A percentile compares a stretch with the other conserved stretches of the same genome.
Evolutionary conservation across 2,329 filamentous ascomycete species (phyloP).

Genomic region (Ceratocystis colombiana): DNA sequence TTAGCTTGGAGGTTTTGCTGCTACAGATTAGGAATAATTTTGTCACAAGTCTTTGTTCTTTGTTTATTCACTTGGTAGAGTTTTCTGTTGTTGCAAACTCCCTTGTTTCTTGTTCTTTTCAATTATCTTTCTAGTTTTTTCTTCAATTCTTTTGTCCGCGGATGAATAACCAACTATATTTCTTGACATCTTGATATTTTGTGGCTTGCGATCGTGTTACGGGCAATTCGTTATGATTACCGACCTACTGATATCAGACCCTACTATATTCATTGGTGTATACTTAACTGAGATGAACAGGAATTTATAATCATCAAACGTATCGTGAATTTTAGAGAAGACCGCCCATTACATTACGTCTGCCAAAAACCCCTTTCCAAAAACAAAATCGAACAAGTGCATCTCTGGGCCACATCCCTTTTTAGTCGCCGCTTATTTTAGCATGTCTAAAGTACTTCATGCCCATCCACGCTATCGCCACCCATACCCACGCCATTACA

Average conservation of each 20-base stretch:
- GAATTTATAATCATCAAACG: not conserved
- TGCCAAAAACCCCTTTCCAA: not conserved
- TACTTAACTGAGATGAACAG: not conserved
- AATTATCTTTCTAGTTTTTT: not conserved
- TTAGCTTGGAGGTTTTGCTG: not conserved
- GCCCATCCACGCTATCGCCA: slow-evolving; percentile 90
- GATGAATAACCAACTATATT: too few relatives aligned
- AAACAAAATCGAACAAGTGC: not conserved
- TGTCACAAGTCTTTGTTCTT: not conserved
- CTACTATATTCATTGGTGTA: not conserved
- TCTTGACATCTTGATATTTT: too few relatives aligned
- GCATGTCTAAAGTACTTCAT: slow-evolving; percentile 99
- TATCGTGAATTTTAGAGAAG: slow-evolving; percentile 6
- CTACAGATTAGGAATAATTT: not conserved
- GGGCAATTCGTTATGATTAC: too few relatives aligned
- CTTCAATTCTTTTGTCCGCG: not conserved
- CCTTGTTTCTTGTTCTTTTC: not conserved
- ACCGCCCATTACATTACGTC: not conserved
- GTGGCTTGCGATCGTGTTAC: not conserved
- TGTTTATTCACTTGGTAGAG: not conserved
- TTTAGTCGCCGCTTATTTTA: slow-evolving; percentile 61
- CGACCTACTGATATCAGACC: too few relatives aligned
- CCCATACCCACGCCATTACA: slow-evolving; percentile 99
- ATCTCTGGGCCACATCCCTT: not conserved
- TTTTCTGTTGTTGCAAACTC: not conserved